Percentiles rank a stretch among this genome's conserved stretches.
Conservation (phyloP, 352 stramenopile genomes). For the Pythium angustatum region DNA sequence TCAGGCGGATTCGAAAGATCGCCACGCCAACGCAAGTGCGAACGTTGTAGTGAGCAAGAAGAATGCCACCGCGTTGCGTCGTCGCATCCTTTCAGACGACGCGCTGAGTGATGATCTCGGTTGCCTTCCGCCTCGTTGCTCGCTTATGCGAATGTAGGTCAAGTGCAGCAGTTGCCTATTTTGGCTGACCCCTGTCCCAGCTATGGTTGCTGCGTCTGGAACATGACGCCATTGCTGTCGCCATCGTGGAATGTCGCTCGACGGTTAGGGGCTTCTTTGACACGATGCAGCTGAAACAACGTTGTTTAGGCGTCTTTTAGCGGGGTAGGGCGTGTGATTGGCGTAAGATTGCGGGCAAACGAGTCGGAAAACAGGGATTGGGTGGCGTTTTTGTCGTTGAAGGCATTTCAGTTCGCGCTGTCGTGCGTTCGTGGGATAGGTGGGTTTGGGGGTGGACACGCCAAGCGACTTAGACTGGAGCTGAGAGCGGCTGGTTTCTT, state of each 20-base stretch:
- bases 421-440: constrained; percentile 17
- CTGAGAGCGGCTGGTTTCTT: constrained; percentile 23
- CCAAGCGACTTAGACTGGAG: constrained; percentile 23
- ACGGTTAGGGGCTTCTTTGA: constrained; percentile 14
- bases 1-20: not conserved
- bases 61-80: not conserved
- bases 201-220: constrained; percentile 15
- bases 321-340: not conserved
- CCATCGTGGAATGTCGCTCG: constrained; percentile 22
- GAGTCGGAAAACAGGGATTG: constrained; percentile 27
- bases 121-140: not conserved
- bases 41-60: constrained; percentile 3
- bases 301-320: constrained; percentile 13
- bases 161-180: constrained; percentile 2
- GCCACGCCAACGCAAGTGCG: too few species aligned
- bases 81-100: constrained; percentile 5
- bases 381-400: constrained; percentile 5
- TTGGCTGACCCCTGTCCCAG: constrained; percentile 18
- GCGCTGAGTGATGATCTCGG: constrained; percentile 13
- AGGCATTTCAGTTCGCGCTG: constrained; percentile 11
- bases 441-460: constrained; percentile 18
- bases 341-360: constrained; percentile 15
- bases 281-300: constrained; percentile 13
- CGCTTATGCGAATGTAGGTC: constrained; percentile 13
- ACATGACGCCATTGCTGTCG: constrained; percentile 28